These are phyloP conservation scores for Quercus engelmannii DNA, from an alignment of 306 rosid species.

Conservation along the genomic window DNA sequence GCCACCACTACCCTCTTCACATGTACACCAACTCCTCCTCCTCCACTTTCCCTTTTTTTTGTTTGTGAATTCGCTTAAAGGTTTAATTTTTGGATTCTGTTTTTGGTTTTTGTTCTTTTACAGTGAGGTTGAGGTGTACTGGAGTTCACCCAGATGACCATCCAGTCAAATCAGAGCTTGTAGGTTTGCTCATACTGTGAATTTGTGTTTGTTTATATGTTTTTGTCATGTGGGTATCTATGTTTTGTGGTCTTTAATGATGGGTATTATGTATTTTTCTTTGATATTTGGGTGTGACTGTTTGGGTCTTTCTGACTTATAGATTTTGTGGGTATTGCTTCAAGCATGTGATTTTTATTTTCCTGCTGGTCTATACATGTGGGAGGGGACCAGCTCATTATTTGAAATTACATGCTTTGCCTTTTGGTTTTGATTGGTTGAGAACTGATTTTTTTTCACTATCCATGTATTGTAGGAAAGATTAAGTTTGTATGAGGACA, in stretches of 20 bases:
- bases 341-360: neutral
- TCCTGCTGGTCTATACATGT: neutral
- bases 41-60: neutral
- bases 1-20: conserved; percentile 64
- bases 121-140: conserved; percentile 78
- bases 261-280: neutral
- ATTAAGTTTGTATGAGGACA: conserved; percentile 58
- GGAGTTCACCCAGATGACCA: conserved; percentile 79
- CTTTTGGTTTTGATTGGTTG: conserved; percentile 1
- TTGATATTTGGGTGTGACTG: neutral
- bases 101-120: conserved; percentile 15
- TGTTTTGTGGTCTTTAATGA: neutral
- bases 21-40: conserved; percentile 25
- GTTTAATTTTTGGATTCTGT: neutral
- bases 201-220: conserved; percentile 1
- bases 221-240: neutral
- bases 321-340: neutral
- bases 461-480: conserved; percentile 57
- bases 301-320: neutral
- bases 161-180: conserved; percentile 76
- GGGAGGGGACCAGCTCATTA: neutral
- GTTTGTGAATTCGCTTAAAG: neutral
- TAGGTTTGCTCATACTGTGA: conserved; percentile 37
- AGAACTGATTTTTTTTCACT: neutral
- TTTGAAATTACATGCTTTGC: neutral